Conservation (phyloP, 345 rosid genomes). For the Erucastrum elatum region DNA sequence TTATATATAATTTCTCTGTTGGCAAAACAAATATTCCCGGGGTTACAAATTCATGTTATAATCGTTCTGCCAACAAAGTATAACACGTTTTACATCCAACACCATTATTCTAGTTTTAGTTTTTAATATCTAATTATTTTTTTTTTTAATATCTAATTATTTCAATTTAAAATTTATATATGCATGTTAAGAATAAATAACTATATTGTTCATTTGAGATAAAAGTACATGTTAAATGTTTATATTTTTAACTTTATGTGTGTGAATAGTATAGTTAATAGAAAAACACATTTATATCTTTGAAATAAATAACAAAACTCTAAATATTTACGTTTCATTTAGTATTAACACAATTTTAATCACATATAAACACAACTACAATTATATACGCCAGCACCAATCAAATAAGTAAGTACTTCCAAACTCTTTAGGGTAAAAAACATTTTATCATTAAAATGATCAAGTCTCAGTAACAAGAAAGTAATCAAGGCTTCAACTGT, state of each 20-base stretch:
- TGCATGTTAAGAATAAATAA: neutral
- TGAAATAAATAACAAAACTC: neutral
- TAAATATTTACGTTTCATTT: neutral
- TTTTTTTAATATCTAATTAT: too few relatives aligned
- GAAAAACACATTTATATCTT: neutral
- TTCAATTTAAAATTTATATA: too few relatives aligned
- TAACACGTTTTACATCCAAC: neutral
- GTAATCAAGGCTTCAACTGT: neutral
- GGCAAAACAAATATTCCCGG: neutral
- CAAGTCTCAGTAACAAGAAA: neutral
- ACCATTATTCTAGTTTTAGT: neutral
- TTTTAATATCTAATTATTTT: too few relatives aligned
- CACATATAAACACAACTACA: neutral
- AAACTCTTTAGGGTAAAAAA: neutral
- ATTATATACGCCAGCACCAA: neutral
- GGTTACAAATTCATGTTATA: too few relatives aligned
- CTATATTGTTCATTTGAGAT: too few relatives aligned
- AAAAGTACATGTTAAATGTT: too few relatives aligned
- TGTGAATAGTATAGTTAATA: neutral
- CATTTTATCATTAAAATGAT: neutral
- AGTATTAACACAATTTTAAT: neutral
- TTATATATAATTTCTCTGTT: neutral
- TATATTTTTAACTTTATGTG: neutral
- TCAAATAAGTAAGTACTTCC: neutral
- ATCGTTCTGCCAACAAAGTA: too few relatives aligned